Evolutionary conservation across 805 yeast species (phyloP).

Genomic region (Pichia insulana): DNA sequence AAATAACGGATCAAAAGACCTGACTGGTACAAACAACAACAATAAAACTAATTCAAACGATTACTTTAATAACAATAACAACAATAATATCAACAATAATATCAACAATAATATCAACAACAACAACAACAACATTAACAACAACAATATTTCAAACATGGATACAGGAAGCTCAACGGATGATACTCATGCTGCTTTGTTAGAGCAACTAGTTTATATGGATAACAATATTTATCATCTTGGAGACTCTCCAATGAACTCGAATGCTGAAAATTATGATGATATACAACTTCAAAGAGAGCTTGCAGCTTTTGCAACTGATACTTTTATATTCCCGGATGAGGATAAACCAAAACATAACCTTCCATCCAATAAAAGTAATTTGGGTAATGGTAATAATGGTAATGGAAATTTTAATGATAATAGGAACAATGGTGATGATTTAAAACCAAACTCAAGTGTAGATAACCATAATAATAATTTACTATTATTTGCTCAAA

Average conservation of each 20-base stretch:
- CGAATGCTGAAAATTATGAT: constrained; percentile 33
- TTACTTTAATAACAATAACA: background rate
- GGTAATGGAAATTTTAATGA: constrained; percentile 2
- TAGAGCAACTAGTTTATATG: constrained; percentile 74
- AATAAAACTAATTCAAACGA: background rate
- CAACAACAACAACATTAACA: background rate
- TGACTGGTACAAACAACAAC: background rate
- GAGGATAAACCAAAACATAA: constrained; percentile 54
- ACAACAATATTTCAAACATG: background rate
- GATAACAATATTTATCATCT: constrained; percentile 60
- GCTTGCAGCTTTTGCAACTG: constrained; percentile 76
- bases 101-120: background rate
- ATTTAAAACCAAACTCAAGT: background rate
- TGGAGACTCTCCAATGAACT: constrained; percentile 15
- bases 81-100: constrained; percentile 3
- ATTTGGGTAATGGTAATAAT: background rate
- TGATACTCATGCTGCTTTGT: constrained; percentile 36
- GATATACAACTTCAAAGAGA: constrained; percentile 48
- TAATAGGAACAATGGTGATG: constrained; percentile 1
- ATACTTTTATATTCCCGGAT: constrained; percentile 71
- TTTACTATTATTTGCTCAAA: constrained; percentile 10
- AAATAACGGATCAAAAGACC: too few species aligned
- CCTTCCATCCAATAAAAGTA: background rate
- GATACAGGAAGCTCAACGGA: constrained; percentile 12
- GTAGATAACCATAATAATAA: constrained; percentile 2